Conservation (phyloP, 2,329 filamentous ascomycete species). For the Nemania abortiva region DNA sequence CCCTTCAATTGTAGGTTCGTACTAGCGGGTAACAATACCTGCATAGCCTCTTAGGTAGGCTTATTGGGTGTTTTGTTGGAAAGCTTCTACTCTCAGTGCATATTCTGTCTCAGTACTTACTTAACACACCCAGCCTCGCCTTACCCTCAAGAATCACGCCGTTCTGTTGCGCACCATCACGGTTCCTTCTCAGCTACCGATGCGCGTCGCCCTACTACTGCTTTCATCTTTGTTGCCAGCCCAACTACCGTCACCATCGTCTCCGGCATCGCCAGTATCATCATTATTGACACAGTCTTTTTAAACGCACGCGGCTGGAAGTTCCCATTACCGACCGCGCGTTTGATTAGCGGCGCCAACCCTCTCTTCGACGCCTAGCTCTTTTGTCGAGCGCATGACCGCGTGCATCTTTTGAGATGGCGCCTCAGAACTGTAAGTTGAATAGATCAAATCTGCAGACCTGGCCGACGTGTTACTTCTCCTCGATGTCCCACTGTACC, state of each 20-base stretch:
- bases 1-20: constrained; percentile 6
- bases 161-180: constrained; percentile 18
- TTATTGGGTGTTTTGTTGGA: background rate
- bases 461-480: constrained; percentile 7
- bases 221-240: background rate
- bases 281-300: constrained; percentile 5
- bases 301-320: background rate
- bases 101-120: background rate
- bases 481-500: background rate
- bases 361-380: background rate
- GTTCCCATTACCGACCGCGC: constrained; percentile 2
- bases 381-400: constrained; percentile 18
- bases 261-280: constrained; percentile 1
- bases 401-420: constrained; percentile 41
- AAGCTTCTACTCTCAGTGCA: constrained; percentile 11
- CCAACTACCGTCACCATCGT: background rate
- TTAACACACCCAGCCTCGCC: constrained; percentile 25
- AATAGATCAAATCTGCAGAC: constrained; percentile 17
- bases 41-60: background rate
- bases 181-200: constrained; percentile 6
- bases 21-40: background rate
- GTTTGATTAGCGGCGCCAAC: constrained; percentile 4
- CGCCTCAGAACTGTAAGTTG: constrained; percentile 49
- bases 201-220: constrained; percentile 14
- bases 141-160: constrained; percentile 1